Percentiles rank a stretch among this genome's conserved stretches.
Evolutionary conservation across 768 basidiomycete species (phyloP).

Genomic region (Lactarius sp.): DNA sequence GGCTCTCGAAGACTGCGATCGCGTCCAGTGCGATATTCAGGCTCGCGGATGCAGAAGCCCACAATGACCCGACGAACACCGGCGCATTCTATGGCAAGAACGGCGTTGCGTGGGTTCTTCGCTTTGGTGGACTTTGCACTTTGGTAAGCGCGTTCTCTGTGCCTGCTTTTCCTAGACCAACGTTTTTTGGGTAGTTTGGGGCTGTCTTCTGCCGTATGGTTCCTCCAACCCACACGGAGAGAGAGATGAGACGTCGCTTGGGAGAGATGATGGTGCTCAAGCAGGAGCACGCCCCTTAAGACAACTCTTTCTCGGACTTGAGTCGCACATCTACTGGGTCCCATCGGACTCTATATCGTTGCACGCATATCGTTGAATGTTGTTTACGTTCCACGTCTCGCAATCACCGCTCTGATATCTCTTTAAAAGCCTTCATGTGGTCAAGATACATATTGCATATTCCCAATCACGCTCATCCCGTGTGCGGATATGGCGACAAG

Average conservation of each 20-base stretch:
- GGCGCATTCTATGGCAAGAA: slow-evolving; percentile 73
- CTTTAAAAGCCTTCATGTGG: slow-evolving; percentile 18
- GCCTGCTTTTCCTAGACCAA: neutral
- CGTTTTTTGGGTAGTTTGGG: slow-evolving; percentile 42
- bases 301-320: neutral
- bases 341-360: slow-evolving; percentile 4
- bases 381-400: slow-evolving; percentile 15
- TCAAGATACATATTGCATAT: slow-evolving; percentile 47
- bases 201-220: slow-evolving; percentile 77
- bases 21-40: slow-evolving; percentile 86
- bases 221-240: slow-evolving; percentile 86
- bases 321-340: slow-evolving; percentile 4
- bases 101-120: slow-evolving; percentile 90
- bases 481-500: slow-evolving; percentile 48
- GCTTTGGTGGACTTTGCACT: slow-evolving; percentile 87
- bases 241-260: slow-evolving; percentile 77
- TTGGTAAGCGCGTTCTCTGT: slow-evolving; percentile 38
- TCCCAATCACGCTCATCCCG: slow-evolving; percentile 46
- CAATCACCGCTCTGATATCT: neutral
- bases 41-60: slow-evolving; percentile 59
- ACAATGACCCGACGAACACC: slow-evolving; percentile 40
- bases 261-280: slow-evolving; percentile 74
- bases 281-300: slow-evolving; percentile 50
- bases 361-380: neutral
- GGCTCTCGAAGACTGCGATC: slow-evolving; percentile 60